Conservation (phyloP, 1,284 basidiomycete species). For the Papiliotrema nemorosa region DNA sequence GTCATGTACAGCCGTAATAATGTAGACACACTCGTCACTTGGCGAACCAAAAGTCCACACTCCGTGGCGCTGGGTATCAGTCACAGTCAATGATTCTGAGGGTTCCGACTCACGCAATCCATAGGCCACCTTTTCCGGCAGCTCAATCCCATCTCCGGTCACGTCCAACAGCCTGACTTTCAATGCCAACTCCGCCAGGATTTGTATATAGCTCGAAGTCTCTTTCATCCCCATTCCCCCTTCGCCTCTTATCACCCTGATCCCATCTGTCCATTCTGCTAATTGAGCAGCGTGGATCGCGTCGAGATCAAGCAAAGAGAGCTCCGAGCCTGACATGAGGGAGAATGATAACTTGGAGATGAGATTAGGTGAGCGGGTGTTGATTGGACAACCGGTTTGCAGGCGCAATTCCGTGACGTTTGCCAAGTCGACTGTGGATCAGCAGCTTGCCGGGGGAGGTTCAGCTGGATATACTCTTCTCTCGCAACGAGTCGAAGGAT, state of each 20-base stretch:
- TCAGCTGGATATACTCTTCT: conserved; percentile 55
- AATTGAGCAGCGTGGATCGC: conserved; percentile 79
- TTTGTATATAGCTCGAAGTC: conserved; percentile 70
- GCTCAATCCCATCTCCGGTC: conserved; percentile 86
- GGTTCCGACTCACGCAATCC: conserved; percentile 24
- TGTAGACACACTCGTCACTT: conserved; percentile 14
- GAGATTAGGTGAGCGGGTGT: conserved; percentile 48
- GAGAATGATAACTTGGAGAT: conserved; percentile 74
- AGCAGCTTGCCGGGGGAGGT: neutral
- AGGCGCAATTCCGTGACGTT: conserved; percentile 72
- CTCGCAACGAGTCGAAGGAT: conserved; percentile 45
- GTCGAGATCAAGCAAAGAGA: conserved; percentile 77
- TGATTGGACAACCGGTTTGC: conserved; percentile 63
- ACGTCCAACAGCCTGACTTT: conserved; percentile 91
- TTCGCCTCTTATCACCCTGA: conserved; percentile 79
- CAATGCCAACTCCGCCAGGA: conserved; percentile 84
- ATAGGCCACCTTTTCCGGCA: conserved; percentile 55
- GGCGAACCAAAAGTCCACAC: conserved; percentile 84
- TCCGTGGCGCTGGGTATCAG: conserved; percentile 64
- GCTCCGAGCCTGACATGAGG: conserved; percentile 61
- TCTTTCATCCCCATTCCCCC: conserved; percentile 78
- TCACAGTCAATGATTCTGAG: neutral
- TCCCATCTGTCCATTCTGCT: conserved; percentile 94
- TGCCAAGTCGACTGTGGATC: conserved; percentile 61
- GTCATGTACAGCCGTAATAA: neutral